Evolutionary conservation across 768 basidiomycete species (phyloP).

Genomic region (Mrakia frigida): DNA sequence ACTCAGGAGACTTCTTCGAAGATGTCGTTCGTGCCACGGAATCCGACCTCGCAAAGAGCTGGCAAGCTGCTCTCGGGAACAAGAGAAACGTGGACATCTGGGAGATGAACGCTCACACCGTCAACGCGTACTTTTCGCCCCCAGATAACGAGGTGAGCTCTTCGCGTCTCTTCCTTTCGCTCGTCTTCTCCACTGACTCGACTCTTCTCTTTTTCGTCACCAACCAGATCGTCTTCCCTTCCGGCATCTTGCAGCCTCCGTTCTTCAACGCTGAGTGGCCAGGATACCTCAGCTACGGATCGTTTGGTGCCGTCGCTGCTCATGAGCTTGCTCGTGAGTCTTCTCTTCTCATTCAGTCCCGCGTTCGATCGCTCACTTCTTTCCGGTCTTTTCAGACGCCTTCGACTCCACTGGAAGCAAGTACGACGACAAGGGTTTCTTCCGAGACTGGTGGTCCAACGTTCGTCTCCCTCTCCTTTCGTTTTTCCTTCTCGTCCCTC

Average conservation of each 20-base stretch:
- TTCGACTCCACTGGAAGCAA: slow-evolving; percentile 76
- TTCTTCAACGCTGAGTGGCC: slow-evolving; percentile 88
- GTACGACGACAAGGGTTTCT: slow-evolving; percentile 82
- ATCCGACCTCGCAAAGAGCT: slow-evolving; percentile 1
- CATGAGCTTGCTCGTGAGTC: slow-evolving; percentile 61
- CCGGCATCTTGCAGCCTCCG: slow-evolving; percentile 86
- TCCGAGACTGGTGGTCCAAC: slow-evolving; percentile 91
- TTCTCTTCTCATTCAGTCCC: neutral
- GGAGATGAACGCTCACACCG: slow-evolving; percentile 61
- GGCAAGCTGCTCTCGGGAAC: slow-evolving; percentile 53
- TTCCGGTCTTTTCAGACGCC: slow-evolving; percentile 48
- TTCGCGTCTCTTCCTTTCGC: too few species aligned
- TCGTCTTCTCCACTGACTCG: slow-evolving; percentile 48
- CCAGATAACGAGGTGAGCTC: neutral
- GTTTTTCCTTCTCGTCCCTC: neutral
- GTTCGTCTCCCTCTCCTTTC: slow-evolving; percentile 36
- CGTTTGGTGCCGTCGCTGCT: slow-evolving; percentile 85
- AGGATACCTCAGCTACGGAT: slow-evolving; percentile 79
- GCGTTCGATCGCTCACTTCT: neutral
- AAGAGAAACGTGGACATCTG: slow-evolving; percentile 65
- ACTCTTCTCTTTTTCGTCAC: slow-evolving; percentile 82
- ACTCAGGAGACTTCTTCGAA: slow-evolving; percentile 69
- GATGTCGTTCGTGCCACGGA: slow-evolving; percentile 62
- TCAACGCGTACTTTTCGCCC: neutral
- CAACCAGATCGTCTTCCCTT: slow-evolving; percentile 97